These are phyloP conservation scores for Suillus brevipes DNA, from an alignment of 768 basidiomycete genomes.

Conservation along the genomic window DNA sequence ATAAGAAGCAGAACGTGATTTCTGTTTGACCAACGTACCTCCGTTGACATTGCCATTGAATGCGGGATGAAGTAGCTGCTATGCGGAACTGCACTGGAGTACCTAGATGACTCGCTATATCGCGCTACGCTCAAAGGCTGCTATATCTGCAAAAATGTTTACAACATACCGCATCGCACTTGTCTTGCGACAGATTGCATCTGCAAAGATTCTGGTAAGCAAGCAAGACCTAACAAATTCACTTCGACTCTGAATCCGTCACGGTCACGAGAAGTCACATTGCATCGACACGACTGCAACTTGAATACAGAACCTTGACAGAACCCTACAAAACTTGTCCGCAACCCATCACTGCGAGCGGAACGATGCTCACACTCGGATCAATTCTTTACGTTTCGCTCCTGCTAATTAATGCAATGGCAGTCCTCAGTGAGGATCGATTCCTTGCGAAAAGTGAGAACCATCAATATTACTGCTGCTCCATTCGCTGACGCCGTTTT, in stretches of 20 bases:
- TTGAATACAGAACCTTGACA: too few relatives aligned
- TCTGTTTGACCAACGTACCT: constrained; percentile 37
- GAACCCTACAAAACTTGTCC: constrained; percentile 11
- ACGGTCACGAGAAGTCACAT: constrained; percentile 17
- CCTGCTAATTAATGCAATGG: constrained; percentile 91
- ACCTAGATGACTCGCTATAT: constrained; percentile 17
- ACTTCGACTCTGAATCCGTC: background rate
- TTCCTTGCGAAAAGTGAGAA: constrained; percentile 89
- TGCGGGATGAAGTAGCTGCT: constrained; percentile 19
- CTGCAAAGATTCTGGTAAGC: constrained; percentile 12
- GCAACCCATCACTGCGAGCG: constrained; percentile 16
- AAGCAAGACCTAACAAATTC: constrained; percentile 18
- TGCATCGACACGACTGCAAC: background rate
- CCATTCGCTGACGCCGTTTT: constrained; percentile 19
- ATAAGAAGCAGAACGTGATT: constrained; percentile 3
- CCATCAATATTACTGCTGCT: constrained; percentile 8
- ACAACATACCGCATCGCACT: constrained; percentile 26
- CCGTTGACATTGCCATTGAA: constrained; percentile 42
- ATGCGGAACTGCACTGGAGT: constrained; percentile 17
- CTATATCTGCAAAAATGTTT: background rate
- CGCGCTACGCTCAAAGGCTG: constrained; percentile 3
- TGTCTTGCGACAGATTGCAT: constrained; percentile 30
- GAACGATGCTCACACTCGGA: constrained; percentile 59
- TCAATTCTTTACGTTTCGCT: constrained; percentile 83
- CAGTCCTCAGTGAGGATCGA: constrained; percentile 93